Evolutionary conservation across 1,139 yeast genomes (phyloP).

Genomic region (Yamadazyma sp.): DNA sequence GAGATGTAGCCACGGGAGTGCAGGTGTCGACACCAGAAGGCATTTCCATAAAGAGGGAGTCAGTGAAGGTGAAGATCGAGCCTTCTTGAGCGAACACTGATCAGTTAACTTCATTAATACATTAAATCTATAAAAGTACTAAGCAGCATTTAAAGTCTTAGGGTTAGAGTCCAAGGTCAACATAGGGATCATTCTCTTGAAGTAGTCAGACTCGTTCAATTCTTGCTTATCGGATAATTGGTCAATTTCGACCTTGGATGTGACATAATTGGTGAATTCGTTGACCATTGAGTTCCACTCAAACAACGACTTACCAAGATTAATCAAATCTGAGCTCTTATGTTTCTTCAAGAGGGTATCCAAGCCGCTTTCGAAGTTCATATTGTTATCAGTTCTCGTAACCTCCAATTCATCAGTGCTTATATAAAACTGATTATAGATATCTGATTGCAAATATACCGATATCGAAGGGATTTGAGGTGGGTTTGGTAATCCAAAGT

Average conservation of each 20-base stretch:
- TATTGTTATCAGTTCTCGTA: constrained; percentile 12
- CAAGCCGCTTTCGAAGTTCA: constrained; percentile 14
- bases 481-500: constrained; percentile 18
- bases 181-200: constrained; percentile 40
- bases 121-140: not conserved
- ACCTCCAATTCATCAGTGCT: constrained; percentile 26
- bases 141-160: constrained; percentile 35
- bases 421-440: constrained; percentile 29
- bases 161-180: constrained; percentile 40
- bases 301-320: constrained; percentile 63
- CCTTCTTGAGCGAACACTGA: too few species aligned
- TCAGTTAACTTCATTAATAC: too few species aligned
- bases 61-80: too few species aligned
- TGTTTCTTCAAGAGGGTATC: constrained; percentile 4
- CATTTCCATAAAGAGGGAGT: too few species aligned
- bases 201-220: constrained; percentile 34
- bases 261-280: constrained; percentile 60
- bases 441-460: constrained; percentile 33
- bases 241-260: constrained; percentile 37
- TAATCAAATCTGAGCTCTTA: constrained; percentile 16
- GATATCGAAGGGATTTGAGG: constrained; percentile 41
- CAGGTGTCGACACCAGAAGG: too few species aligned
- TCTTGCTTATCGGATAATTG: constrained; percentile 23
- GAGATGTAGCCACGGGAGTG: too few species aligned
- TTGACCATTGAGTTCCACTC: constrained; percentile 61